Conservation (phyloP, 805 yeast genomes). For the Spathaspora sp. region DNA sequence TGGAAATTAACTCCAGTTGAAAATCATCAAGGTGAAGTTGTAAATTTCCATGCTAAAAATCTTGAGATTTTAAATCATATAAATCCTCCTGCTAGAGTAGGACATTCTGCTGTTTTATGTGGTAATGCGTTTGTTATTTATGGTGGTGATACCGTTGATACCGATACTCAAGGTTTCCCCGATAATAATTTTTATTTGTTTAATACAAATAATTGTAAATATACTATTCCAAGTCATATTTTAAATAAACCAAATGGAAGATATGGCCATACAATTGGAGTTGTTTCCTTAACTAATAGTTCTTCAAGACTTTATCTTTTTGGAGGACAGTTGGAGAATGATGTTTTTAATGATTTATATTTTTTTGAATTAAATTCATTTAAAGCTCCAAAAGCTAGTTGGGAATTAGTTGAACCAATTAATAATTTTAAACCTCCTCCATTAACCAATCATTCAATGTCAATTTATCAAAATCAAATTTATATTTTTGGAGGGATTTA, state of each 20-base stretch:
- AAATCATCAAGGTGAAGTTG: slow-evolving; percentile 16
- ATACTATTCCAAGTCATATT: slow-evolving; percentile 42
- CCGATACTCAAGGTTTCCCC: slow-evolving; percentile 69
- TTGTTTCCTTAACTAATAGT: slow-evolving; percentile 50
- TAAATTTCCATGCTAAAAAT: slow-evolving; percentile 26
- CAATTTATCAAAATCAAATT: slow-evolving; percentile 69
- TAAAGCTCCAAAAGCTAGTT: slow-evolving; percentile 75
- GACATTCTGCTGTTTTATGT: slow-evolving; percentile 86
- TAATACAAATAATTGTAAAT: slow-evolving; percentile 48
- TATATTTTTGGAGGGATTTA: slow-evolving; percentile 90
- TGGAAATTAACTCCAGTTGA: slow-evolving; percentile 72
- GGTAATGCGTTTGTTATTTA: slow-evolving; percentile 94
- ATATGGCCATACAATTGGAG: slow-evolving; percentile 89
- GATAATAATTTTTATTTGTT: slow-evolving; percentile 90
- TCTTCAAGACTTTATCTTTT: slow-evolving; percentile 67
- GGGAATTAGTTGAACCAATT: slow-evolving; percentile 69
- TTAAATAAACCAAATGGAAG: slow-evolving; percentile 78
- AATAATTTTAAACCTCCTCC: slow-evolving; percentile 64
- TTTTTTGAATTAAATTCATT: slow-evolving; percentile 84
- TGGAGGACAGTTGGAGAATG: slow-evolving; percentile 92
- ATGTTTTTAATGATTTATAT: slow-evolving; percentile 78
- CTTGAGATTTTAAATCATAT: slow-evolving; percentile 58
- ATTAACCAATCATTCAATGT: slow-evolving; percentile 87
- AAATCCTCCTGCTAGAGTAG: slow-evolving; percentile 93
- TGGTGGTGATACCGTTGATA: slow-evolving; percentile 93